Conservation (phyloP, 2,329 filamentous ascomycete species). For the Neospermospora avenae region DNA sequence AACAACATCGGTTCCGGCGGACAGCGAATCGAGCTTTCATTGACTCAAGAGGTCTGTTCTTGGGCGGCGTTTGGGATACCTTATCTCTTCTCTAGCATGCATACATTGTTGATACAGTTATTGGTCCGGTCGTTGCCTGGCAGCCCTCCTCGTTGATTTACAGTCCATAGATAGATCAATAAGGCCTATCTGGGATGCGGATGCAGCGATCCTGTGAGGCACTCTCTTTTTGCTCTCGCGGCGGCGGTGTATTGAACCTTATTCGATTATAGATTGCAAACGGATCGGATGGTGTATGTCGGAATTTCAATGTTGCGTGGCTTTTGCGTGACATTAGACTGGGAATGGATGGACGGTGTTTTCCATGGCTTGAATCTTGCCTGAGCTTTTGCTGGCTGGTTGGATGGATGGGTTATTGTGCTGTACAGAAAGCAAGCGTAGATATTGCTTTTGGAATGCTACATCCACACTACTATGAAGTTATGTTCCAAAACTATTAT, state of each 20-base stretch:
- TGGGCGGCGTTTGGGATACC: neutral
- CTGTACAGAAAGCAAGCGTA: neutral
- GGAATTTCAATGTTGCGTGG: neutral
- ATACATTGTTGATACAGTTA: constrained; percentile 24
- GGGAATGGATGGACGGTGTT: neutral
- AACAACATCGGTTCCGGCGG: neutral
- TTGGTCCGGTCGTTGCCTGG: neutral
- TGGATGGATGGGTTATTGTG: neutral
- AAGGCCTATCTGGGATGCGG: neutral
- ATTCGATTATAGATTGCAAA: constrained; percentile 1
- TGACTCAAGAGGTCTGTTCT: neutral
- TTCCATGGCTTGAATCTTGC: neutral
- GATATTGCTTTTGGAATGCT: constrained; percentile 5
- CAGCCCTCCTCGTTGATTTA: neutral
- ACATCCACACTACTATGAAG: constrained; percentile 1
- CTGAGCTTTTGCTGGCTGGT: neutral
- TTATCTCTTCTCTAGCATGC: constrained; percentile 8
- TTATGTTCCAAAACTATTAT: too few species aligned
- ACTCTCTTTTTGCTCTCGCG: neutral
- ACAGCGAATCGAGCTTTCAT: neutral
- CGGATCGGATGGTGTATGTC: too few species aligned
- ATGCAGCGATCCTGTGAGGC: neutral
- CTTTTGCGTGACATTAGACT: constrained; percentile 4
- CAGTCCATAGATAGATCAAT: neutral
- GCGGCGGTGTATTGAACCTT: neutral